Percentiles rank a stretch among this genome's conserved stretches.
Conservation (phyloP, 352 stramenopile genomes). For the Phytophthora pisi region DNA sequence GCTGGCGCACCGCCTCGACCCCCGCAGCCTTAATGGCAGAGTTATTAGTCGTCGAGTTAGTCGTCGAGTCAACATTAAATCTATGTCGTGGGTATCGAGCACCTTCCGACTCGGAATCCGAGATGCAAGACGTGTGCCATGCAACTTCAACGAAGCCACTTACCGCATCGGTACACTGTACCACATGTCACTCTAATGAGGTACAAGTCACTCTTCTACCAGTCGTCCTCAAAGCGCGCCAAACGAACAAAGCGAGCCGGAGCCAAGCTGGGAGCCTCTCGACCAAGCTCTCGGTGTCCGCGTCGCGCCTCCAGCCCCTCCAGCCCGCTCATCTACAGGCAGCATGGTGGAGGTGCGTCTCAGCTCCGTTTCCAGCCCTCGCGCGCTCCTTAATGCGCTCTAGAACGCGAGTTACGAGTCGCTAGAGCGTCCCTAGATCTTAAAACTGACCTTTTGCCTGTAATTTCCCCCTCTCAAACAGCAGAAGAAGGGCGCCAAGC, state of each 20-base stretch:
- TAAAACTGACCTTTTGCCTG: slow-evolving; percentile 22
- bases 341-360: slow-evolving; percentile 35
- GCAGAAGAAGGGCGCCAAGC: slow-evolving; percentile 61
- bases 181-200: slow-evolving; percentile 2
- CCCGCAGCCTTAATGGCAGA: background rate
- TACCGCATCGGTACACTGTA: background rate
- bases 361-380: background rate
- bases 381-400: background rate
- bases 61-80: background rate
- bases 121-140: background rate
- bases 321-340: background rate
- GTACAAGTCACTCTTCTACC: slow-evolving; percentile 8
- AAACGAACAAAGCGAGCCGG: slow-evolving; percentile 15
- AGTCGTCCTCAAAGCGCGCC: slow-evolving; percentile 20
- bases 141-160: background rate
- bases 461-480: slow-evolving; percentile 5
- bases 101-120: no score
- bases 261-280: slow-evolving; percentile 7
- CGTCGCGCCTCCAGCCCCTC: slow-evolving; percentile 2
- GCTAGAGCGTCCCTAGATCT: background rate
- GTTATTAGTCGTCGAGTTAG: background rate
- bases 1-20: background rate
- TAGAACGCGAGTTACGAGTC: slow-evolving; percentile 1
- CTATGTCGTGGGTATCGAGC: background rate
- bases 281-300: slow-evolving; percentile 9